Conservation (phyloP, 345 rosid species). For the Populus deltoides region DNA sequence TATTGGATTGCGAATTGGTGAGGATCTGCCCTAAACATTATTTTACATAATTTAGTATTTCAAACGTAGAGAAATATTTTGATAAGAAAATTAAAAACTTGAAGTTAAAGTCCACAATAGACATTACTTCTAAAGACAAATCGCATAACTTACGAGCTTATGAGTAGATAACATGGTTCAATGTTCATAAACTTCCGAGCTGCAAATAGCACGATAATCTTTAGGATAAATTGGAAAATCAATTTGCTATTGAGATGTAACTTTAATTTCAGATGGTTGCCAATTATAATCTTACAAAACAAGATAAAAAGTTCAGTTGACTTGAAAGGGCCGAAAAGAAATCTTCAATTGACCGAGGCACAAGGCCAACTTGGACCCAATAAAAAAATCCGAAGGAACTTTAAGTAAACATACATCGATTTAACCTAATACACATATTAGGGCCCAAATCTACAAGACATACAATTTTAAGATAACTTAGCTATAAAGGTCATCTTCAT, state of each 20-base stretch:
- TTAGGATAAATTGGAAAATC: neutral
- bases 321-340: neutral
- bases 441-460: neutral
- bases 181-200: no score
- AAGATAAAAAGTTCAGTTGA: neutral
- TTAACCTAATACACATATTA: neutral
- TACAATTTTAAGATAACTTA: slow-evolving; percentile 24
- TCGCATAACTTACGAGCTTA: no score
- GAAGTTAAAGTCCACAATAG: no score
- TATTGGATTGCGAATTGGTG: no score
- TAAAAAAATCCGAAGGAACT: neutral
- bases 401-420: neutral
- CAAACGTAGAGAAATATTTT: neutral
- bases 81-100: neutral
- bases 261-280: neutral
- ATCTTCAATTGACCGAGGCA: neutral
- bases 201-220: no score
- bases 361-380: neutral
- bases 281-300: neutral
- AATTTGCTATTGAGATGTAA: neutral
- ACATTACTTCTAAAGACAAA: no score
- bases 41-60: no score
- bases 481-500: slow-evolving; percentile 87
- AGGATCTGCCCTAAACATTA: no score
- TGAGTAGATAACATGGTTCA: no score